Evolutionary conservation across 106 monocot species (phyloP), one percentile per base, ranked within the genome.

Genomic region (Platanthera guangdongensis): DNA sequence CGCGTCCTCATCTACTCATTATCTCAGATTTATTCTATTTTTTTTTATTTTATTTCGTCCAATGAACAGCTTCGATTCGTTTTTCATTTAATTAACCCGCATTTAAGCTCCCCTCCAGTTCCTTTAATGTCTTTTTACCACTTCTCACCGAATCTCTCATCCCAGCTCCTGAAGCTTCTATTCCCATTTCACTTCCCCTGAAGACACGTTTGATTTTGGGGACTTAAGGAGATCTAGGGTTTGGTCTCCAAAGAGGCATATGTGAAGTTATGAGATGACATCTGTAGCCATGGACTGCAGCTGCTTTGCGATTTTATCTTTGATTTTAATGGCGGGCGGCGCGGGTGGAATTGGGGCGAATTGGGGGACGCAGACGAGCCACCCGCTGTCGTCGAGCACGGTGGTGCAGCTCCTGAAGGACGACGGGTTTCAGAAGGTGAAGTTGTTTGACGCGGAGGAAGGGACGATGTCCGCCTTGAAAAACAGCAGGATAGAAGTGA

Each of bases 291-390:
- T 51, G 51, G 22, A 46, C 15, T 1, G 72, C 51, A 5, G 72
- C 51, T 51, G 13, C 47, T 48, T 10, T 8, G 12, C n/a, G 5
- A 48, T 72, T 51, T 72, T 72, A 21, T 80, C 74, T 69, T 84
- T 75, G 80, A 6, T 88, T 19, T 80, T 75, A 15, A 54, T 88
- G 77, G 74, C 71, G 79, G 71, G 28, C 19, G 28, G 52, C 19
- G 95, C 83, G 71, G 77, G 47, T 57, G 95, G 86, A 47, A 89
- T 95, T 46, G 95, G 95, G 2, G 95, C 90, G 13, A 95, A 95
- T 78, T 95, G 95, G 95, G 95, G 95, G 8, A 92, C 90, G 13
- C 95, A 92, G 77, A 79, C 88, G 19, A 92, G 92, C 80, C 92
- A 95, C 78, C 95, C 92, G 0, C 82, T 95, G 15, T 62, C 90